These are phyloP conservation scores for Backusella circina DNA, from an alignment of 192 early-diverging fungal species.

Conservation along the genomic window DNA sequence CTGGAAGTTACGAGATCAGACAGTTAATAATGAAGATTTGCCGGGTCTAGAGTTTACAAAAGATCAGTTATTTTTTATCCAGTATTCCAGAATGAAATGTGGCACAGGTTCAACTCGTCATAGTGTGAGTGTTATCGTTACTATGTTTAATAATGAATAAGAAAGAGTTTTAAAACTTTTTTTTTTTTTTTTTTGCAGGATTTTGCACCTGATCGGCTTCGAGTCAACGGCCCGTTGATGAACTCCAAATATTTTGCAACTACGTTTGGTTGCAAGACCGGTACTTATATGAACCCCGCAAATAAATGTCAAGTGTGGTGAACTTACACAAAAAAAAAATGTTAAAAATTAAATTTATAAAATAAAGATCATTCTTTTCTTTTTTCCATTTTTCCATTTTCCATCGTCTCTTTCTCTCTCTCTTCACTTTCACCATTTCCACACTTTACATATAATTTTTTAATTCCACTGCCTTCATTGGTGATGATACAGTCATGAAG, in stretches of 20 bases:
- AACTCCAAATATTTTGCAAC: constrained; percentile 64
- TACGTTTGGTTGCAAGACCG: constrained; percentile 58
- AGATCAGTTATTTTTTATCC: constrained; percentile 62
- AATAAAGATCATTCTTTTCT: neutral
- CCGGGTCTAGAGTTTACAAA: constrained; percentile 45
- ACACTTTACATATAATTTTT: neutral
- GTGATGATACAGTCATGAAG: constrained; percentile 52
- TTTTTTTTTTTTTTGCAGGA: constrained; percentile 32
- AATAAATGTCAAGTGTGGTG: constrained; percentile 41
- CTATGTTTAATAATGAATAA: neutral
- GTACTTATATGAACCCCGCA: constrained; percentile 62
- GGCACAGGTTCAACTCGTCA: constrained; percentile 40
- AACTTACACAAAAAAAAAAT: neutral
- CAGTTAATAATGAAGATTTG: constrained; percentile 30
- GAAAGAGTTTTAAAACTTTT: neutral
- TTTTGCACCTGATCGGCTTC: constrained; percentile 56
- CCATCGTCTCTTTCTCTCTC: neutral
- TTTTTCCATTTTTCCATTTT: neutral
- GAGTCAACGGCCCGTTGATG: constrained; percentile 62
- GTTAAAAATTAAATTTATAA: neutral
- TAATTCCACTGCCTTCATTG: neutral
- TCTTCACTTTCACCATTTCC: neutral
- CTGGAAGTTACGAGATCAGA: neutral
- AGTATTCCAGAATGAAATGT: constrained; percentile 65
- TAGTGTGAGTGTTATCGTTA: neutral